phyloP scores from a whole-genome alignment of 129 eudicot species.

The Escallonia herrerae region DNA sequence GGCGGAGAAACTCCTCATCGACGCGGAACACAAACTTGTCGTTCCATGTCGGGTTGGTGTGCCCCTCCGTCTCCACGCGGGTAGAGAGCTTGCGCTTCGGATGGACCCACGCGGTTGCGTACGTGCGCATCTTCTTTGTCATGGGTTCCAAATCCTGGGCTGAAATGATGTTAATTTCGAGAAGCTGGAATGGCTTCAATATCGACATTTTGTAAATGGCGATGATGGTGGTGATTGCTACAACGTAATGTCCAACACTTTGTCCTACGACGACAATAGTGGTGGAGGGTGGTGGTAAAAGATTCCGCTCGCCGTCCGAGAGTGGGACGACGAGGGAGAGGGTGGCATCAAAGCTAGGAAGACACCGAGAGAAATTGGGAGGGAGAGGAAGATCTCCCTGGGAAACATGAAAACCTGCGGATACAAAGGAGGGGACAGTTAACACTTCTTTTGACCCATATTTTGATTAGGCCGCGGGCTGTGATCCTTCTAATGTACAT shows the following conservation, averaged over 20 bases:
- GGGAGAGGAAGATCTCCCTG: slow-evolving; percentile 2
- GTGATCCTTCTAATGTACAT: not conserved
- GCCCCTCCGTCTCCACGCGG: slow-evolving; percentile 34
- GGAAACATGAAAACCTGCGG: not conserved
- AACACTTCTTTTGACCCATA: not conserved
- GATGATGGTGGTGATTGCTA: not conserved
- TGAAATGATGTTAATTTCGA: slow-evolving; percentile 59
- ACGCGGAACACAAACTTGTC: slow-evolving; percentile 71
- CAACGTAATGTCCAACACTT: not conserved
- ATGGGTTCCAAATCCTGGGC: slow-evolving; percentile 58
- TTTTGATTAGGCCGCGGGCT: not conserved
- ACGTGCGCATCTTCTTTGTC: slow-evolving; percentile 46
- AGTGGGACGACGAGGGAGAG: slow-evolving; percentile 41
- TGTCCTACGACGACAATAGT: not conserved
- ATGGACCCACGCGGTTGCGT: slow-evolving; percentile 64
- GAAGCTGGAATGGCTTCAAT: slow-evolving; percentile 37
- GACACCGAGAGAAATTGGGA: slow-evolving; percentile 1
- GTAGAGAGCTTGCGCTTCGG: slow-evolving; percentile 43
- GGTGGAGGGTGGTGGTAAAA: not conserved
- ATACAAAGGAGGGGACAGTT: slow-evolving; percentile 2
- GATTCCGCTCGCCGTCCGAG: slow-evolving; percentile 35
- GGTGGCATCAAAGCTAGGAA: slow-evolving; percentile 1
- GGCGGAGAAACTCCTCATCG: slow-evolving; percentile 45
- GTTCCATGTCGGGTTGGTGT: slow-evolving; percentile 57
- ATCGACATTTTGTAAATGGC: slow-evolving; percentile 3